Conservation (phyloP, 352 stramenopile species). For the Thalassiosira hispida region DNA sequence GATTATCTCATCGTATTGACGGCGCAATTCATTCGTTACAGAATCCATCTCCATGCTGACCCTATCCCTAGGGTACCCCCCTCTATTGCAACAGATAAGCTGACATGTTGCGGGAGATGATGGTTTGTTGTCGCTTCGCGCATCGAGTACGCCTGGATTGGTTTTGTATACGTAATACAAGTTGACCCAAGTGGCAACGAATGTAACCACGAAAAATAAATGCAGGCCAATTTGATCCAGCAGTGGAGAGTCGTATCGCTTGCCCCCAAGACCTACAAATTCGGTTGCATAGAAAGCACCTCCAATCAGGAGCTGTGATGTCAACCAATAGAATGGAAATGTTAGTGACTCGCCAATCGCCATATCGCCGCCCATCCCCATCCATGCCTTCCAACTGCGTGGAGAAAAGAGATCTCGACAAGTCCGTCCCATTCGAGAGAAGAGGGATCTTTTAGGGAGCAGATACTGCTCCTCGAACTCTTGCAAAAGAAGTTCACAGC, state of each 20-base stretch:
- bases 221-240: conserved; percentile 71
- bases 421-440: conserved; percentile 34
- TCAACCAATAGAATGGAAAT: conserved; percentile 82
- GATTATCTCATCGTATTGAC: conserved; percentile 73
- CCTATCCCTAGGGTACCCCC: conserved; percentile 48
- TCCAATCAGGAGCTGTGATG: conserved; percentile 59
- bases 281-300: conserved; percentile 63
- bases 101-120: conserved; percentile 28
- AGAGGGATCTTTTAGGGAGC: conserved; percentile 28
- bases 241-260: conserved; percentile 45
- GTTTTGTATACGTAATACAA: conserved; percentile 73
- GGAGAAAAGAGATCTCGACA: conserved; percentile 56
- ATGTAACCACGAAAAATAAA: conserved; percentile 63
- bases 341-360: conserved; percentile 63
- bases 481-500: conserved; percentile 71
- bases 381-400: conserved; percentile 73
- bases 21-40: conserved; percentile 57
- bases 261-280: conserved; percentile 64
- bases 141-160: conserved; percentile 78
- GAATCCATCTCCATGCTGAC: conserved; percentile 56
- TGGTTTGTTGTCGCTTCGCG: conserved; percentile 24
- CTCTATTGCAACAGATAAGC: conserved; percentile 34
- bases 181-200: conserved; percentile 51
- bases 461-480: conserved; percentile 65
- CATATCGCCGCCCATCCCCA: conserved; percentile 67